Percentiles rank a stretch among this genome's conserved stretches.
Evolutionary conservation across 768 basidiomycete species (phyloP).

Genomic region (Trametes punicea): DNA sequence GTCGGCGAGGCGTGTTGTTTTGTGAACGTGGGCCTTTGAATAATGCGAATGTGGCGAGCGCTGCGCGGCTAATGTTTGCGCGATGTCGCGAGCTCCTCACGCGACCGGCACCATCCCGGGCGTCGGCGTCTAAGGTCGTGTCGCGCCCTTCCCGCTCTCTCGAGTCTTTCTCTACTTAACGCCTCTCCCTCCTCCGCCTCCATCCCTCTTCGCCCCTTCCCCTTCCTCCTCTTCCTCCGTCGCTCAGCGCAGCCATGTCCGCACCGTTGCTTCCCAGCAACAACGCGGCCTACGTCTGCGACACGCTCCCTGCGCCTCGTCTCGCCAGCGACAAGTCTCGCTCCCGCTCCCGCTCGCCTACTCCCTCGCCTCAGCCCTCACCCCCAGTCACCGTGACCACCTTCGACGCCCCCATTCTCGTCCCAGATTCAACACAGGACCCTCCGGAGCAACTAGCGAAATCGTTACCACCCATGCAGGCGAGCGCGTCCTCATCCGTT

Average conservation of each 20-base stretch:
- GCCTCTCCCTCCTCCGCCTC: background rate
- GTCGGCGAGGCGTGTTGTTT: too few species aligned
- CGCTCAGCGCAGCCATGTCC: conserved; percentile 18
- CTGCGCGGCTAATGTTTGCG: conserved; percentile 24
- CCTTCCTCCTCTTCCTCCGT: conserved; percentile 4
- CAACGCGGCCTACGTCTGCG: conserved; percentile 52
- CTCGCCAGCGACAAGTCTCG: conserved; percentile 35
- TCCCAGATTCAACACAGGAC: background rate
- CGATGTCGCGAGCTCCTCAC: conserved; percentile 33
- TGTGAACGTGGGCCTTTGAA: too few species aligned
- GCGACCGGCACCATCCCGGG: conserved; percentile 19
- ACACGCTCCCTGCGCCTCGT: conserved; percentile 65
- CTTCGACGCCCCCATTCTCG: conserved; percentile 26
- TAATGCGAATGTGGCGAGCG: background rate
- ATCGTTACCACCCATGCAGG: background rate
- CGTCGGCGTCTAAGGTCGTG: too few species aligned
- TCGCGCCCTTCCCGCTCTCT: background rate
- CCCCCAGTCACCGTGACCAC: conserved; percentile 23
- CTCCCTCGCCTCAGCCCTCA: conserved; percentile 21
- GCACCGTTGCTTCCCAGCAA: conserved; percentile 14
- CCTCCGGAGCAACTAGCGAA: background rate
- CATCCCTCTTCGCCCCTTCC: conserved; percentile 2
- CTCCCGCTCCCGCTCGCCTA: conserved; percentile 21
- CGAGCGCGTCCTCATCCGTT: background rate
- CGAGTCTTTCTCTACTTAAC: background rate